phyloP scores from a whole-genome alignment of 129 eudicot genomes.

The Pseudognaphalium luteoalbum region DNA sequence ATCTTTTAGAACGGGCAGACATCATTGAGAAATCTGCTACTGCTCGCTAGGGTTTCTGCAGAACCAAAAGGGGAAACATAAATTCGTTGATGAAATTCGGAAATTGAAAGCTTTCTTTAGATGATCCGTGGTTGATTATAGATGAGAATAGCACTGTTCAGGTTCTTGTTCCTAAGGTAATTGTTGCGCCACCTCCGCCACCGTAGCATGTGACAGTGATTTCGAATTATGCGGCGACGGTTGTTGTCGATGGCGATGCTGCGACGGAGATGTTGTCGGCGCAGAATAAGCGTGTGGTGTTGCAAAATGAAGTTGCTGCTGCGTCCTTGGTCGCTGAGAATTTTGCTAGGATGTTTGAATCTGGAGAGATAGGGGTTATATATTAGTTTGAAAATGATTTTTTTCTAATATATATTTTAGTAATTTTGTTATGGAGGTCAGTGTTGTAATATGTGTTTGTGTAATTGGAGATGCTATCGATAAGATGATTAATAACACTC shows the following conservation, averaged over 20 bases:
- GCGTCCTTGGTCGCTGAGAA: slow-evolving; percentile 84
- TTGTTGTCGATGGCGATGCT: slow-evolving; percentile 39
- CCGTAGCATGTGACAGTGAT: slow-evolving; percentile 27
- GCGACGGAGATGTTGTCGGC: slow-evolving; percentile 62
- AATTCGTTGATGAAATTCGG: slow-evolving; percentile 43
- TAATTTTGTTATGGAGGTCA: neutral
- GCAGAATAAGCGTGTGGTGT: slow-evolving; percentile 72
- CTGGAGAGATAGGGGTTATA: slow-evolving; percentile 50
- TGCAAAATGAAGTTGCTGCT: slow-evolving; percentile 86
- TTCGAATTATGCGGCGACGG: neutral
- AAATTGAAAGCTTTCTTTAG: slow-evolving; percentile 53
- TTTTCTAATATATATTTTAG: neutral
- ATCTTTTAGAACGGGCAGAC: too few relatives aligned
- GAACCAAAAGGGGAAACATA: slow-evolving; percentile 37
- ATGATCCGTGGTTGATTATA: slow-evolving; percentile 71
- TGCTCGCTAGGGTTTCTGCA: slow-evolving; percentile 76
- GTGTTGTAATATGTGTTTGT: neutral
- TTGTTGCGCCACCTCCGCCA: slow-evolving; percentile 44
- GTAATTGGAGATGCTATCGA: neutral
- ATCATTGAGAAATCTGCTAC: slow-evolving; percentile 82
- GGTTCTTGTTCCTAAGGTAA: slow-evolving; percentile 76
- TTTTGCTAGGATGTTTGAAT: slow-evolving; percentile 73
- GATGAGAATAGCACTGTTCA: slow-evolving; percentile 54
- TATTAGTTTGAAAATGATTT: neutral
- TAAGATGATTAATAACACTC: too few relatives aligned